phyloP scores from a whole-genome alignment of 2,329 filamentous ascomycete genomes.

The Diaporthe humulicola region DNA sequence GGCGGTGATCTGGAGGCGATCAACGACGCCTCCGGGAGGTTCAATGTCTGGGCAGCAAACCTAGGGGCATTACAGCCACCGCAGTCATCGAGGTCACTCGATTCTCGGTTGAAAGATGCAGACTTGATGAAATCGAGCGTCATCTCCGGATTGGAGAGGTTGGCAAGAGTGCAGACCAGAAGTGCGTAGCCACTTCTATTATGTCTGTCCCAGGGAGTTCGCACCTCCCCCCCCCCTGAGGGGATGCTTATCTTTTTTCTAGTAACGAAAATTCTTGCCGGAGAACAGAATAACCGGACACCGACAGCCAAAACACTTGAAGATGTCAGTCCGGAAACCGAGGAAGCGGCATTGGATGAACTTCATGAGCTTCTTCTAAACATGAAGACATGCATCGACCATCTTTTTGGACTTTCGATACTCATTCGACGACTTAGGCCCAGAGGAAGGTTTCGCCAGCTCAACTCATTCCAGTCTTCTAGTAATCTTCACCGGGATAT shows the following conservation, averaged over 20 bases:
- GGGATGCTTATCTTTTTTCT: too few species aligned
- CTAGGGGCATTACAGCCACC: neutral
- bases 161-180: neutral
- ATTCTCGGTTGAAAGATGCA: neutral
- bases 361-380: neutral
- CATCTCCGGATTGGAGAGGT: neutral
- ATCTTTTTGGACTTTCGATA: neutral
- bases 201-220: too few species aligned
- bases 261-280: neutral
- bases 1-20: neutral
- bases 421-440: neutral
- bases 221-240: too few species aligned
- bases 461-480: neutral
- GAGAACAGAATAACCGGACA: neutral
- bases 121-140: neutral
- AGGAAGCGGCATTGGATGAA: neutral
- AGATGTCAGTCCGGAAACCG: neutral
- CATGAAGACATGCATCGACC: neutral
- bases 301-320: neutral
- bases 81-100: neutral
- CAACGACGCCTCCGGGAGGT: neutral
- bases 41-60: conserved; percentile 16
- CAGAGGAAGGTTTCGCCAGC: neutral
- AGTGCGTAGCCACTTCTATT: neutral
- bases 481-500: neutral